A percentile compares a stretch with the other conserved stretches of the same genome.
Conservation (phyloP, 805 yeast genomes). For the Sugiyamaella lignohabitans region DNA sequence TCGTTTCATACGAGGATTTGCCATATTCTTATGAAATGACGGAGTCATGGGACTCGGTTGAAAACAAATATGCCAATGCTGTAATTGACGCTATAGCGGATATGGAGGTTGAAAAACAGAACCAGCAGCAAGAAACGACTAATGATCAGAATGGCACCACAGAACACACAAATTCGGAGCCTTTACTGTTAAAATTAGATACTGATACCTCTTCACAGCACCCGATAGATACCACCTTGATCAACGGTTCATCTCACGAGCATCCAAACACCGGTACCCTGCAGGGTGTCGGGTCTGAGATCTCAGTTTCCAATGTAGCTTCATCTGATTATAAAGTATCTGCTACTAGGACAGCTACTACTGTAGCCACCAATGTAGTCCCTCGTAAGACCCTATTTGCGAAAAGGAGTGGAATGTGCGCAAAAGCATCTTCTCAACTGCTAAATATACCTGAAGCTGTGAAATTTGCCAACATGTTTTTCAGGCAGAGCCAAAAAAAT, state of each 20-base stretch:
- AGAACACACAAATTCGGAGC: not conserved
- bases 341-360: not conserved
- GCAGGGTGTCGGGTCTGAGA: no score
- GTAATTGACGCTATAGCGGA: not conserved
- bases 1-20: constrained; percentile 7
- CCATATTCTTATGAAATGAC: not conserved
- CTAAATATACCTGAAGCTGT: not conserved
- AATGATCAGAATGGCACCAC: not conserved
- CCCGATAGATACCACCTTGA: not conserved
- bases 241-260: no score
- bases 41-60: not conserved
- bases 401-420: no score
- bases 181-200: no score
- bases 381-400: no score
- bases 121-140: not conserved
- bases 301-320: not conserved
- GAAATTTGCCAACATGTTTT: not conserved
- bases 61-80: not conserved
- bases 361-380: not conserved
- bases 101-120: not conserved
- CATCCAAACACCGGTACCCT: no score
- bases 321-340: not conserved
- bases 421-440: no score
- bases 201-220: not conserved
- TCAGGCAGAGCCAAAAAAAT: not conserved